Evolutionary conservation across 805 yeast species (phyloP), one percentile per base, ranked within the genome.

Genomic region (Saturnispora hagleri): DNA sequence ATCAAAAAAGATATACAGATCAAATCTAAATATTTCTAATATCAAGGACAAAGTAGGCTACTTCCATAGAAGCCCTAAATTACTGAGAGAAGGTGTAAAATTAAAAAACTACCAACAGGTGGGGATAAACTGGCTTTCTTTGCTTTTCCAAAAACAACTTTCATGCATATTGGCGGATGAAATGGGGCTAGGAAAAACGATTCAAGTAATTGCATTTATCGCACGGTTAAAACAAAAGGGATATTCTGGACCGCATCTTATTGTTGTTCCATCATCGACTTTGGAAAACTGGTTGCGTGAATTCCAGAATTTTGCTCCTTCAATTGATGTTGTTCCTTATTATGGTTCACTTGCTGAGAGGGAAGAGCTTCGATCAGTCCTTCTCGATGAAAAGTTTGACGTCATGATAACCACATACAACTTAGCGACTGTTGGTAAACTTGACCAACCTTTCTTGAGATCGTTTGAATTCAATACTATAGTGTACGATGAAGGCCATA

Each of bases 131-230:
- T 93, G 99, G 99, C 72, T 93, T 51, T 76, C 82, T 55, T 67
- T 91, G 51, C 73, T 93, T 31, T 93, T 91, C 65, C 80, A 79
- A 53, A 81, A 85, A 62, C 76, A 81, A 17, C 73, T 93, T 52
- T 89, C 97, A 6, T 90, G 99, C 69, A 93, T 93, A 52, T 72
- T 93, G 47, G 99, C 99, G 0, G 99, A 93, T 70, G 99, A 93
- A 66, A 93, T 93, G 99, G 99, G 96, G 5, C 73, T 93, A 47
- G 99, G 99, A 54, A 93, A 93, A 65, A 93, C 99, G 0, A 86
- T 96, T 65, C 98, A 93, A 69, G 96, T 93, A 33, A 91, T 93
- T 68, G 77, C 97, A 7, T 93, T 93, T 63, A 70, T 93, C 63
- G 89, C 98, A 1, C 82, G 85, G 62, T 74, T 93, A 61, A 88